phyloP scores from a whole-genome alignment of 2,329 filamentous ascomycete species.

The Pezicula rhizophila region DNA sequence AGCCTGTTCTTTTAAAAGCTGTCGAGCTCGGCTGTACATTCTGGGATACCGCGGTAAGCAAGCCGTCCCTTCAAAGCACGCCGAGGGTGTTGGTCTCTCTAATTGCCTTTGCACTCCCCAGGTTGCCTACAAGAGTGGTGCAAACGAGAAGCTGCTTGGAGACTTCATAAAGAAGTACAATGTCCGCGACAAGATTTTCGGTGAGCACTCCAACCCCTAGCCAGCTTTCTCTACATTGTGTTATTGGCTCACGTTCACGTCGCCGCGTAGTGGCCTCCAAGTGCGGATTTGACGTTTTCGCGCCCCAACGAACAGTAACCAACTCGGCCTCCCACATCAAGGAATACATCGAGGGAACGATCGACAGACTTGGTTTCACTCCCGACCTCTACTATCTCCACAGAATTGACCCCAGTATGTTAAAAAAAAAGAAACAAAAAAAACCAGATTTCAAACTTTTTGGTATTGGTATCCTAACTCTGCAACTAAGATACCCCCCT shows the following conservation, averaged over 20 bases:
- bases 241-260: conserved; percentile 33
- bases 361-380: conserved; percentile 33
- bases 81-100: too few species aligned
- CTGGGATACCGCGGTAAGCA: conserved; percentile 19
- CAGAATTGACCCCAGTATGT: conserved; percentile 25
- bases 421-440: not conserved
- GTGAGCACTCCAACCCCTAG: conserved; percentile 32
- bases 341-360: conserved; percentile 31
- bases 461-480: too few species aligned
- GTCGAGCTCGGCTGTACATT: conserved; percentile 39
- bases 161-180: conserved; percentile 29
- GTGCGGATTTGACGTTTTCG: conserved; percentile 30
- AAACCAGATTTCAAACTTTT: not conserved
- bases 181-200: conserved; percentile 31
- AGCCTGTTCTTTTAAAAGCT: conserved; percentile 43
- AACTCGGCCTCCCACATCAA: conserved; percentile 31
- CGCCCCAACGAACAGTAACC: conserved; percentile 21
- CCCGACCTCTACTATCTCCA: conserved; percentile 37
- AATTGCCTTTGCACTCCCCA: too few species aligned
- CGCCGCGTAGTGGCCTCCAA: conserved; percentile 41
- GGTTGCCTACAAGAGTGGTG: too few species aligned
- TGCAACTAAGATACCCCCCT: conserved; percentile 29
- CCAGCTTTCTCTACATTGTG: not conserved
- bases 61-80: too few species aligned
- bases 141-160: too few species aligned